Percentiles rank a stretch among this genome's conserved stretches.
phyloP scores from a whole-genome alignment of 2,329 filamentous ascomycete genomes.

The Ophiostoma quercus region DNA sequence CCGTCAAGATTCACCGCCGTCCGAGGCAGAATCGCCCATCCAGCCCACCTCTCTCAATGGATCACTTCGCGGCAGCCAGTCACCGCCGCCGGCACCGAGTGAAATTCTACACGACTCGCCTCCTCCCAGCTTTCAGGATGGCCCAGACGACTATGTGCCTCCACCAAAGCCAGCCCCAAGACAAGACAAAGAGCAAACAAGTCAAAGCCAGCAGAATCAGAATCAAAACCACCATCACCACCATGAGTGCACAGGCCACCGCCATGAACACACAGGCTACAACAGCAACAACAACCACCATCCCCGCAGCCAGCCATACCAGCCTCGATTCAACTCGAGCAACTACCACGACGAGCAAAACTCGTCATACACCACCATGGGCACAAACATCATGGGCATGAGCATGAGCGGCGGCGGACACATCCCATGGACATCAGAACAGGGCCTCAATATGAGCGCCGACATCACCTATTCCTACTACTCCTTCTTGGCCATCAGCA shows the following conservation, averaged over 20 bases:
- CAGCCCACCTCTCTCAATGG: neutral
- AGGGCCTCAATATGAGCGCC: constrained; percentile 18
- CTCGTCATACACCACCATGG: neutral
- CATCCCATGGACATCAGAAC: constrained; percentile 19
- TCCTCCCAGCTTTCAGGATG: neutral
- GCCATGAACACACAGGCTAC: neutral
- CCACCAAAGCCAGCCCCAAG: neutral
- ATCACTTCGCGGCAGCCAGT: neutral
- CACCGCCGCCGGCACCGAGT: neutral
- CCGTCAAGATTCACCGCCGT: neutral
- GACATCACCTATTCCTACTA: constrained; percentile 39
- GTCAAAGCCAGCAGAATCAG: neutral
- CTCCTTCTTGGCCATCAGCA: constrained; percentile 40
- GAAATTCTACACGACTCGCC: neutral
- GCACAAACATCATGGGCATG: constrained; percentile 8
- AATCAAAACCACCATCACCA: neutral
- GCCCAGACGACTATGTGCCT: neutral
- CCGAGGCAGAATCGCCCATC: neutral
- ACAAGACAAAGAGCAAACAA: neutral
- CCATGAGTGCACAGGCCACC: neutral
- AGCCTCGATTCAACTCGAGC: constrained; percentile 14
- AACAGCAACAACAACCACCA: neutral
- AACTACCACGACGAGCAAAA: constrained; percentile 18
- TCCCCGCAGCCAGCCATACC: neutral
- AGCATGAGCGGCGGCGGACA: neutral